Evolutionary conservation across 2,329 filamentous ascomycete species (phyloP).

Genomic region (Stagonosporopsis vannaccii): DNA sequence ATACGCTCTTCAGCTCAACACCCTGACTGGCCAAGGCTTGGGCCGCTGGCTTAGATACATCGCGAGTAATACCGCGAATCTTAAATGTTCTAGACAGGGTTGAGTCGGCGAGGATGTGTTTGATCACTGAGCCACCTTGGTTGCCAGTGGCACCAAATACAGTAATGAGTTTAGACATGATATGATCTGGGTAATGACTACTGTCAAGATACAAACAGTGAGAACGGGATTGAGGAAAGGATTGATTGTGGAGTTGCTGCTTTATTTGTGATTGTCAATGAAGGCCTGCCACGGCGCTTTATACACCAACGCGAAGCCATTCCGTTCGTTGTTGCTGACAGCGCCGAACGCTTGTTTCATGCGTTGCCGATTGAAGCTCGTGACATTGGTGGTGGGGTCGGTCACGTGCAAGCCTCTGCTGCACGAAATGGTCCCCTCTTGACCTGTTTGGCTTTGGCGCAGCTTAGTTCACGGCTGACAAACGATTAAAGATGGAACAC

Average conservation of each 20-base stretch:
- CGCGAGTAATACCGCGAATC: conserved; percentile 61
- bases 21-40: conserved; percentile 26
- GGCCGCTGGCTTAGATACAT: conserved; percentile 38
- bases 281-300: neutral
- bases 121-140: conserved; percentile 60
- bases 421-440: neutral
- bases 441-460: neutral
- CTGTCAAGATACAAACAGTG: neutral
- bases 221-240: neutral
- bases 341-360: neutral
- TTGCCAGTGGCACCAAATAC: conserved; percentile 63
- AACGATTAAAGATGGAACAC: conserved; percentile 1
- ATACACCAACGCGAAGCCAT: neutral
- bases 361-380: neutral
- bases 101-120: conserved; percentile 55
- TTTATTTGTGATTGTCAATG: neutral
- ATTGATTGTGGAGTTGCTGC: neutral
- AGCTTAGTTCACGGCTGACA: conserved; percentile 3
- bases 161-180: conserved; percentile 38
- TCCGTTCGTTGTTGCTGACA: conserved; percentile 1
- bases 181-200: neutral
- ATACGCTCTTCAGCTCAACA: conserved; percentile 30
- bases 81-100: conserved; percentile 56
- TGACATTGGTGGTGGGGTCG: neutral
- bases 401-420: neutral